A percentile compares a stretch with the other conserved stretches of the same genome.
Conservation (phyloP, 2,329 filamentous ascomycete genomes). For the Ophidiomyces ophidiicola region DNA sequence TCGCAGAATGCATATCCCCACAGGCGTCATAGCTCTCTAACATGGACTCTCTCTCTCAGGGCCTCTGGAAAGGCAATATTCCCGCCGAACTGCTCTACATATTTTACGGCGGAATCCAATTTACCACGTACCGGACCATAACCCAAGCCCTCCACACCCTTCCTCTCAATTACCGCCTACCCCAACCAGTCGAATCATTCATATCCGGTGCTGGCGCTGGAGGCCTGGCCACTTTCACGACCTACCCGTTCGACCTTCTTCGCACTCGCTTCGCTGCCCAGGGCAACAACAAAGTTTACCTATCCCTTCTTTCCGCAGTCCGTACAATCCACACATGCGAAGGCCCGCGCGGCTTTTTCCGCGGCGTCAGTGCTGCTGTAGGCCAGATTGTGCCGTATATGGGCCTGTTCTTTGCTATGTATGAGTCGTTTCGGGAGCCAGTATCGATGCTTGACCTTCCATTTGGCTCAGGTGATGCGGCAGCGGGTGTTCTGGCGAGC, state of each 20-base stretch:
- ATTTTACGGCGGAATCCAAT: conserved; percentile 78
- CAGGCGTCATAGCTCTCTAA: background rate
- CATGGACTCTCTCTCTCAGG: conserved; percentile 26
- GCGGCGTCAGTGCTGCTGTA: conserved; percentile 67
- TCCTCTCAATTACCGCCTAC: conserved; percentile 40
- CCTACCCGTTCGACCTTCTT: conserved; percentile 87
- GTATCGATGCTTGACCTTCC: conserved; percentile 47
- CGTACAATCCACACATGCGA: conserved; percentile 62
- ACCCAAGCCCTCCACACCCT: conserved; percentile 53
- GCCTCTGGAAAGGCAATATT: conserved; percentile 95
- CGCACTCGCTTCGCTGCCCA: conserved; percentile 95
- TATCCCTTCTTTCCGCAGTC: conserved; percentile 56
- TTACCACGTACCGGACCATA: conserved; percentile 69
- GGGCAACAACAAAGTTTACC: conserved; percentile 67
- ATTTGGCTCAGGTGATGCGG: conserved; percentile 69
- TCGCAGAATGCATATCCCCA: conserved; percentile 1
- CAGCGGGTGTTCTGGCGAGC: conserved; percentile 67
- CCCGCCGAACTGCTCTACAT: conserved; percentile 92
- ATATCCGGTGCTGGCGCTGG: conserved; percentile 72
- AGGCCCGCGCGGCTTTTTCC: conserved; percentile 70
- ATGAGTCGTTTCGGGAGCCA: conserved; percentile 60
- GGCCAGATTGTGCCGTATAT: conserved; percentile 90
- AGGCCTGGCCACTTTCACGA: conserved; percentile 64
- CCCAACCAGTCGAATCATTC: conserved; percentile 63
- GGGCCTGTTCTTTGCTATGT: conserved; percentile 87